A percentile compares a stretch with the other conserved stretches of the same genome.
Evolutionary conservation across 257 asterid species (phyloP).

Genomic region (Solanum ahanhuiri): DNA sequence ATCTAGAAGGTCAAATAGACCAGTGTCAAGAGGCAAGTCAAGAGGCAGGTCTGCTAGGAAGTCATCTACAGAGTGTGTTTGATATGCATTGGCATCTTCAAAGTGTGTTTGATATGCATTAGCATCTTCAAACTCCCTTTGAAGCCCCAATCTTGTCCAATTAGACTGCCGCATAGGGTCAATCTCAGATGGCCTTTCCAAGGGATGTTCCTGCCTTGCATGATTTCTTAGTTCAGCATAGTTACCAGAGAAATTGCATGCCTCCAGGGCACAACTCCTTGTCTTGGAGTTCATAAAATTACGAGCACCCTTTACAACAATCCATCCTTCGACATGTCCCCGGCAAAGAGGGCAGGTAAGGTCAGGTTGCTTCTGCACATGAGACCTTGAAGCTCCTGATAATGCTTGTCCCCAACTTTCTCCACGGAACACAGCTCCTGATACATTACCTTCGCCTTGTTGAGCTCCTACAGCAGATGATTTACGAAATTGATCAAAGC

Average conservation of each 20-base stretch:
- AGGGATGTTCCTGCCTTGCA: conserved; percentile 62
- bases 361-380: neutral
- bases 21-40: conserved; percentile 6
- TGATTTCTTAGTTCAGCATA: conserved; percentile 57
- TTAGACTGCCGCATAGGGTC: conserved; percentile 32
- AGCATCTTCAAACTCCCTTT: conserved; percentile 44
- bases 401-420: neutral
- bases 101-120: conserved; percentile 28
- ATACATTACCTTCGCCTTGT: neutral
- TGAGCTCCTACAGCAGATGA: conserved; percentile 14
- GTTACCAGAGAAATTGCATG: conserved; percentile 46
- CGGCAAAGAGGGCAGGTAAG: conserved; percentile 69
- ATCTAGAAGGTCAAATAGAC: conserved; percentile 22
- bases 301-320: conserved; percentile 35
- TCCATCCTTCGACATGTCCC: conserved; percentile 40
- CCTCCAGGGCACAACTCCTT: conserved; percentile 57
- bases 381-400: neutral
- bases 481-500: conserved; percentile 47
- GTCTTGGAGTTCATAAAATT: conserved; percentile 34
- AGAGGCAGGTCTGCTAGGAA: conserved; percentile 2
- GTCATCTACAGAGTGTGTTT: conserved; percentile 17
- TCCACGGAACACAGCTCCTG: neutral
- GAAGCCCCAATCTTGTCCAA: conserved; percentile 48
- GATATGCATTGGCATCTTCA: conserved; percentile 40
- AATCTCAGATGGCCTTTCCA: conserved; percentile 41